These are phyloP conservation scores for Scenedesmus sp. DNA, from an alignment of 163 green algal species.

Conservation along the genomic window DNA sequence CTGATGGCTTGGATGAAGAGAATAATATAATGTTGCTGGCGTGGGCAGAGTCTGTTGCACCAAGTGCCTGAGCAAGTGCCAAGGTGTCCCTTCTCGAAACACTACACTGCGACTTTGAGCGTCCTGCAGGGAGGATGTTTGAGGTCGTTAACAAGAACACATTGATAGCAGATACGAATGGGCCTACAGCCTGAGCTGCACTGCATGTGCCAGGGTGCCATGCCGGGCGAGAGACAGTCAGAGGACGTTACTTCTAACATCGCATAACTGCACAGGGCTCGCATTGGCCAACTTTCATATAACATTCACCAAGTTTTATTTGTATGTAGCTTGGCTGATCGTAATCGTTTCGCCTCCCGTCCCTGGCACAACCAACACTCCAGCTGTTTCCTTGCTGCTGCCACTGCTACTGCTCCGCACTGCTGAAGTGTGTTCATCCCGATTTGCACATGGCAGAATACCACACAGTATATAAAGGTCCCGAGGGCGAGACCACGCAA, in stretches of 20 bases:
- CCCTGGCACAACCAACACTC: background rate
- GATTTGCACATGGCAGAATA: slow-evolving; percentile 81
- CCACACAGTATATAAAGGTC: slow-evolving; percentile 85
- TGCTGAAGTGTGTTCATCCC: background rate
- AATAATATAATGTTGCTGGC: background rate
- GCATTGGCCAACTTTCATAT: background rate
- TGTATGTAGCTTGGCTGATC: background rate
- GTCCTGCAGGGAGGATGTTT: background rate
- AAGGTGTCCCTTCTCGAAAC: background rate
- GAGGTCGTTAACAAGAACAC: background rate
- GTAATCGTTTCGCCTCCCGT: background rate
- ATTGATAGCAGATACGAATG: background rate
- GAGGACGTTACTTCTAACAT: background rate
- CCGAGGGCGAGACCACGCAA: slow-evolving; percentile 84
- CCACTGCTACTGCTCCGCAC: background rate
- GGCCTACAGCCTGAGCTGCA: background rate
- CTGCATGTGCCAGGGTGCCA: background rate
- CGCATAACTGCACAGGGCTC: background rate
- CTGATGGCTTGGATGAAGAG: background rate
- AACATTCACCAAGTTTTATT: too few relatives aligned
- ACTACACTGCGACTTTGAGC: background rate
- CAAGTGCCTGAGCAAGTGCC: background rate
- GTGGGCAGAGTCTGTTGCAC: background rate
- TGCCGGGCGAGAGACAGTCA: background rate
- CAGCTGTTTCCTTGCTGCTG: background rate